Conservation (phyloP, 768 basidiomycete species). For the Scleroderma bovista region DNA sequence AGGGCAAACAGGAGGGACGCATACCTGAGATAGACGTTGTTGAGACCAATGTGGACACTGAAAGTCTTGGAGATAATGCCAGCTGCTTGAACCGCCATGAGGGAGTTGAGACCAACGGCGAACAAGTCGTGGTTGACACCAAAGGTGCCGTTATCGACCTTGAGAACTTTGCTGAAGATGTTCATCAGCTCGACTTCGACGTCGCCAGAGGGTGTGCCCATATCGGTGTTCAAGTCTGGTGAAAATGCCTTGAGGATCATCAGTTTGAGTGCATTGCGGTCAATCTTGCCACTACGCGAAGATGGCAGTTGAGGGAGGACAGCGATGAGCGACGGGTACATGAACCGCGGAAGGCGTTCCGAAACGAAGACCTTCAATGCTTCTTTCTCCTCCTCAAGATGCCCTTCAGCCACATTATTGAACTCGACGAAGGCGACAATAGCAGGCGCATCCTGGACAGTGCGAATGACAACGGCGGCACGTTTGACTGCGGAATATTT, state of each 20-base stretch:
- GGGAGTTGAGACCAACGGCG: constrained; percentile 25
- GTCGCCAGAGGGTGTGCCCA: constrained; percentile 21
- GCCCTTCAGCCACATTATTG: constrained; percentile 5
- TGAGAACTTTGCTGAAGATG: constrained; percentile 21
- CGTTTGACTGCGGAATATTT: constrained; percentile 18
- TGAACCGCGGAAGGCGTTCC: constrained; percentile 27
- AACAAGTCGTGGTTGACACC: constrained; percentile 26
- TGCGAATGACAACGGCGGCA: constrained; percentile 21
- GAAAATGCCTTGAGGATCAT: constrained; percentile 21
- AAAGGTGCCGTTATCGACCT: constrained; percentile 15
- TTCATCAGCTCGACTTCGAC: constrained; percentile 22
- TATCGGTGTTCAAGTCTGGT: constrained; percentile 16
- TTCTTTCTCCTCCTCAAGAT: constrained; percentile 16
- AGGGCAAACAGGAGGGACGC: background rate
- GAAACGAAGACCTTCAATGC: constrained; percentile 20
- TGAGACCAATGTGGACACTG: constrained; percentile 23
- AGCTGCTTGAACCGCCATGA: constrained; percentile 30
- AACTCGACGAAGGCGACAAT: constrained; percentile 28
- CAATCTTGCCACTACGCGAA: constrained; percentile 25
- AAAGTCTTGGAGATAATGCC: constrained; percentile 26
- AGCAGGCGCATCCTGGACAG: constrained; percentile 23
- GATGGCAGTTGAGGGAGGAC: constrained; percentile 18
- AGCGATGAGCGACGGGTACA: constrained; percentile 26
- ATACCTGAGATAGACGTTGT: constrained; percentile 25
- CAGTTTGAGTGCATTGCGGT: constrained; percentile 22